Evolutionary conservation across 768 basidiomycete genomes (phyloP).

Genomic region (Lactifluus subvellereus): DNA sequence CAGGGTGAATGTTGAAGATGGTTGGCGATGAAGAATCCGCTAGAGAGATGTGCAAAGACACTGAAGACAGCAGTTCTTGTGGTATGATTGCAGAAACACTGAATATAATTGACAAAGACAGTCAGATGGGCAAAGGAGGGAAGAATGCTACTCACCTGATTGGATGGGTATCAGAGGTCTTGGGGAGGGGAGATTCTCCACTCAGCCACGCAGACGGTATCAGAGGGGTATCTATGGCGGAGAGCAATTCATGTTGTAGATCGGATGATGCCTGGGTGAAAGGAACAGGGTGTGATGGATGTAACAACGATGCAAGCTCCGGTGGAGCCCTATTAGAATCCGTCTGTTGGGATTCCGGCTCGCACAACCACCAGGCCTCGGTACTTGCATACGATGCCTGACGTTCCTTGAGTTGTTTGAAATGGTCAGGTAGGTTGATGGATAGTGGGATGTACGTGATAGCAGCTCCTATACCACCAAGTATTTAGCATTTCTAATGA

Average conservation of each 20-base stretch:
- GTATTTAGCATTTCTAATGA: background rate
- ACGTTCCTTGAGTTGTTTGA: conserved; percentile 21
- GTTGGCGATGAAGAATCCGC: conserved; percentile 36
- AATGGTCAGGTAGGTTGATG: conserved; percentile 23
- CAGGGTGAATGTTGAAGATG: conserved; percentile 41
- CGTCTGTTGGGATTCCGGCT: background rate
- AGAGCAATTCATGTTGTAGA: conserved; percentile 27
- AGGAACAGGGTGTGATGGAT: conserved; percentile 6
- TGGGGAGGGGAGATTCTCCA: conserved; percentile 18
- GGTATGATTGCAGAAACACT: conserved; percentile 65
- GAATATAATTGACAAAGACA: conserved; percentile 29
- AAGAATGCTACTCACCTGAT: conserved; percentile 14
- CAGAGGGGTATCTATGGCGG: conserved; percentile 27
- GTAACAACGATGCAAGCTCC: background rate
- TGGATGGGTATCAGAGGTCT: conserved; percentile 24
- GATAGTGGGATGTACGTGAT: conserved; percentile 23
- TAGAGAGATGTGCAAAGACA: conserved; percentile 42
- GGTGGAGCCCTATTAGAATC: background rate
- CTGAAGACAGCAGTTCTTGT: conserved; percentile 46
- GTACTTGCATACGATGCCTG: conserved; percentile 21
- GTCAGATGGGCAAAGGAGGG: background rate
- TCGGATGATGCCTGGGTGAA: conserved; percentile 11
- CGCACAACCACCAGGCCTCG: conserved; percentile 24
- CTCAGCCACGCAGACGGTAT: conserved; percentile 13
- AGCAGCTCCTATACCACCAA: conserved; percentile 15